Evolutionary conservation across 2,329 filamentous ascomycete genomes (phyloP).

Genomic region (Calonectria fujianensis): DNA sequence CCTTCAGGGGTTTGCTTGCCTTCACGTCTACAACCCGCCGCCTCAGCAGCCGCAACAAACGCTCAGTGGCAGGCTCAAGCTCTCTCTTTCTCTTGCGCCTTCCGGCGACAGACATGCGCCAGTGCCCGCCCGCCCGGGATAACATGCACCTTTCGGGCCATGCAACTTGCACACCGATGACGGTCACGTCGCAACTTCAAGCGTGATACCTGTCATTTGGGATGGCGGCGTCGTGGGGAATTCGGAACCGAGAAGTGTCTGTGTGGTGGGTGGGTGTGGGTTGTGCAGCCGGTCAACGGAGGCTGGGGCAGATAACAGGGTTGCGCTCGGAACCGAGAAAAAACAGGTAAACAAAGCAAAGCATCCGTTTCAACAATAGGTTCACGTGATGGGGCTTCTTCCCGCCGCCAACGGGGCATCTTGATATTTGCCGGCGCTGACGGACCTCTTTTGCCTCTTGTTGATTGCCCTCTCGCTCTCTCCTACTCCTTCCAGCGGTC

Average conservation of each 20-base stretch:
- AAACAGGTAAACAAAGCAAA: neutral
- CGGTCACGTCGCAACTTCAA: neutral
- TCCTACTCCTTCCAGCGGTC: conserved; percentile 11
- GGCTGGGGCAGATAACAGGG: conserved; percentile 1
- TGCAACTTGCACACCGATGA: neutral
- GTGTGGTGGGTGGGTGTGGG: neutral
- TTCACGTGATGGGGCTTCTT: conserved; percentile 17
- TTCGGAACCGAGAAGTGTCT: conserved; percentile 24
- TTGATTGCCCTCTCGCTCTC: conserved; percentile 15
- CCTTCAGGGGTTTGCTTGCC: neutral
- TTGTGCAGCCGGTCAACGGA: neutral
- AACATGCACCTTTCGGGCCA: neutral
- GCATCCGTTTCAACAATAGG: neutral
- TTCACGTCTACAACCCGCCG: neutral
- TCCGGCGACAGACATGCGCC: conserved; percentile 2
- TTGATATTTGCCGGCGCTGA: conserved; percentile 3
- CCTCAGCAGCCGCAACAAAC: neutral
- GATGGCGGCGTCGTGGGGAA: neutral
- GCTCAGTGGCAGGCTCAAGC: neutral
- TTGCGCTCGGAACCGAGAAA: conserved; percentile 14
- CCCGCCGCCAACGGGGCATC: neutral
- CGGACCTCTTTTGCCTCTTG: conserved; percentile 1
- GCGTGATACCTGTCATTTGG: conserved; percentile 4
- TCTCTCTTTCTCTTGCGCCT: neutral
- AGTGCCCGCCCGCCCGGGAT: neutral